Base-by-base conservation (phyloP, 108 stramenopile species). In the Aurantiochytrium sp. region DNA sequence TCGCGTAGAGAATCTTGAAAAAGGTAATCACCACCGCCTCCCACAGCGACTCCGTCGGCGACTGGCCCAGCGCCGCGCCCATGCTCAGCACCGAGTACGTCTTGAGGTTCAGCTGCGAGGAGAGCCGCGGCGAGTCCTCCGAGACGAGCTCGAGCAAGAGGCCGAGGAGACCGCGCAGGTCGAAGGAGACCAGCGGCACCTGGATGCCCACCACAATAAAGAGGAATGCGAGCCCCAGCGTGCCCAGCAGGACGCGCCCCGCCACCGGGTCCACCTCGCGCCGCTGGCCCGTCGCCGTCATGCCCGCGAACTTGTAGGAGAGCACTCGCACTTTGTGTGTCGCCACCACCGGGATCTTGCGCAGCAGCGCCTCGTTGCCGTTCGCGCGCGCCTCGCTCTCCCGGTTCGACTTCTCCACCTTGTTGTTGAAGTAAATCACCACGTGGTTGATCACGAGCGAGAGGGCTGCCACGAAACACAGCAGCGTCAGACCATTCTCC, bases 391-490 rank as follows among this genome's bases (percentile, higher is more conserved):
- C 73, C 73, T 81, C 73, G 24, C 73, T 48, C 27, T n/a, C 27
- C 6, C 45, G 39, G 3, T 81, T 81, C 8, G 73, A 81, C 6
- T 6, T 24, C 0, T 81, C 36, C 1, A 81, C 45, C 12, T 48
- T 41, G 45, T 81, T 30, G 45, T 81, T 22, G 6, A 81, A 27
- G 42, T 30, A 22, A 6, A 81, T 41, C 21, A 81, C 45, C 6
- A 81, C 45, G 32, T 81, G 73, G 45, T 81, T 81, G 73, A 81
- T 48, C n/a, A 81, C 30, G 21, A 81, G 3, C 21, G 73, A 81
- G 2, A 48, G 27, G 6, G 73, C 73, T 81, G 73, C 73, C n/a
- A 48, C 73, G 30, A 81, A 48, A 81, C 73, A 81, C 12, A 81
- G 45, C 42, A 81, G 1, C 42, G 45, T 48, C 6, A 81, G 39